These are phyloP conservation scores for Fusarium subglutinans DNA, from an alignment of 2,329 filamentous ascomycete genomes.

Conservation along the genomic window DNA sequence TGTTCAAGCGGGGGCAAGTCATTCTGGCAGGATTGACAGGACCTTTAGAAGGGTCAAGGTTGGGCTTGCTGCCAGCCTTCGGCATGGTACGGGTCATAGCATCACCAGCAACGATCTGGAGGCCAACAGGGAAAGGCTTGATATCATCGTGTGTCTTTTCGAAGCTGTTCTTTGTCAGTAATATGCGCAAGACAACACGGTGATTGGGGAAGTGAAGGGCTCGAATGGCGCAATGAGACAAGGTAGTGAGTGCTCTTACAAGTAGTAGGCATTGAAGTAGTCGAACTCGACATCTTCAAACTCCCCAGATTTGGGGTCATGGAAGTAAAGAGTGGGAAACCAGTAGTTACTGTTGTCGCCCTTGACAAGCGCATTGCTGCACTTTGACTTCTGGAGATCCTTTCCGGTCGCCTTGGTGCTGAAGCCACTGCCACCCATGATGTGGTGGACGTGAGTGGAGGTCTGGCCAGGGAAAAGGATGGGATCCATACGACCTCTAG, in stretches of 20 bases:
- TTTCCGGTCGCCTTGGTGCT: conserved; percentile 68
- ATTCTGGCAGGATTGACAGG: conserved; percentile 64
- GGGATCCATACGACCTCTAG: conserved; percentile 72
- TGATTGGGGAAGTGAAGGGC: not conserved
- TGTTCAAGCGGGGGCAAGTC: conserved; percentile 66
- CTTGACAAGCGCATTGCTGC: conserved; percentile 75
- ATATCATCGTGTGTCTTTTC: conserved; percentile 72
- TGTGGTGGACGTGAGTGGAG: conserved; percentile 73
- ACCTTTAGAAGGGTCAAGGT: conserved; percentile 63
- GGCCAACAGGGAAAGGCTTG: conserved; percentile 73
- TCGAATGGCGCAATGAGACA: not conserved
- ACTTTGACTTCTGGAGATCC: conserved; percentile 67
- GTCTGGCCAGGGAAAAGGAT: conserved; percentile 70
- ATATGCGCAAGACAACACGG: not conserved
- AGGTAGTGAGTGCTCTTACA: conserved; percentile 53
- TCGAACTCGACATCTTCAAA: conserved; percentile 74
- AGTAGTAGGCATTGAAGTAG: conserved; percentile 82
- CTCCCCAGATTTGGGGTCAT: conserved; percentile 67
- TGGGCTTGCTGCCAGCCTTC: conserved; percentile 57
- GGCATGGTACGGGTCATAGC: conserved; percentile 66
- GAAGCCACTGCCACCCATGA: conserved; percentile 77
- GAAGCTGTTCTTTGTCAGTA: conserved; percentile 55
- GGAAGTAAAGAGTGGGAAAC: conserved; percentile 77
- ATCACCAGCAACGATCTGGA: conserved; percentile 77
- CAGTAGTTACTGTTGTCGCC: conserved; percentile 81